Percentiles rank a stretch among this genome's conserved stretches.
Evolutionary conservation across 2,329 filamentous ascomycete genomes (phyloP).

Genomic region (Aspergillus felis): DNA sequence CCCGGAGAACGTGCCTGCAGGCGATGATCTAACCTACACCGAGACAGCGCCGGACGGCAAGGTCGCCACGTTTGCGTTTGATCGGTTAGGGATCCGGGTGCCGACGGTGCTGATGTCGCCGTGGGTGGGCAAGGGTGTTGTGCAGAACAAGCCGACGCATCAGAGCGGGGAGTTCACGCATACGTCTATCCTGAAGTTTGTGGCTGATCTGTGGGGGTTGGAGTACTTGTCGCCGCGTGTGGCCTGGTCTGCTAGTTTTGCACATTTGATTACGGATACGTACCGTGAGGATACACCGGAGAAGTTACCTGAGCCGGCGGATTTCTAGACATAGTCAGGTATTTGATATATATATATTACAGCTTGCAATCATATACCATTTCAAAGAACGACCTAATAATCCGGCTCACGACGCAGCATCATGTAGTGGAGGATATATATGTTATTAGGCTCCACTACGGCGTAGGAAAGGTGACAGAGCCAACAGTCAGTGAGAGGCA

Average conservation of each 20-base stretch:
- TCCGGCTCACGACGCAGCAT: too few species aligned
- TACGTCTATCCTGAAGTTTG: conserved; percentile 42
- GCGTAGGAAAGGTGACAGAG: neutral
- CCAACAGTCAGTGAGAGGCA: neutral
- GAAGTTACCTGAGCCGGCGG: conserved; percentile 20
- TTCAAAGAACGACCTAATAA: too few species aligned
- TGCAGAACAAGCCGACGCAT: conserved; percentile 39
- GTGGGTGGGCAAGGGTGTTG: conserved; percentile 41
- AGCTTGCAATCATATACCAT: too few species aligned
- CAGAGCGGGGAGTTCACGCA: conserved; percentile 42
- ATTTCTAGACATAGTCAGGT: conserved; percentile 14
- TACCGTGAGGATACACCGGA: conserved; percentile 25
- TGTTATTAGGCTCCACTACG: too few species aligned
- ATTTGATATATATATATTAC: too few species aligned
- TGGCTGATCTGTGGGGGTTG: conserved; percentile 43
- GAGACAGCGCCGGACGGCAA: conserved; percentile 33
- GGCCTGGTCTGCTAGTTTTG: conserved; percentile 37
- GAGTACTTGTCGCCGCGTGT: conserved; percentile 37
- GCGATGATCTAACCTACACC: conserved; percentile 33
- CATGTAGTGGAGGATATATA: too few species aligned
- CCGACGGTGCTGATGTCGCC: conserved; percentile 43
- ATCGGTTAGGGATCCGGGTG: conserved; percentile 43
- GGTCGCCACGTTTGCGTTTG: conserved; percentile 38
- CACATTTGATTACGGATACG: conserved; percentile 22
- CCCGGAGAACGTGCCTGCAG: conserved; percentile 36